phyloP scores from a whole-genome alignment of 805 yeast species.

The Middelhovenomyces tepae region DNA sequence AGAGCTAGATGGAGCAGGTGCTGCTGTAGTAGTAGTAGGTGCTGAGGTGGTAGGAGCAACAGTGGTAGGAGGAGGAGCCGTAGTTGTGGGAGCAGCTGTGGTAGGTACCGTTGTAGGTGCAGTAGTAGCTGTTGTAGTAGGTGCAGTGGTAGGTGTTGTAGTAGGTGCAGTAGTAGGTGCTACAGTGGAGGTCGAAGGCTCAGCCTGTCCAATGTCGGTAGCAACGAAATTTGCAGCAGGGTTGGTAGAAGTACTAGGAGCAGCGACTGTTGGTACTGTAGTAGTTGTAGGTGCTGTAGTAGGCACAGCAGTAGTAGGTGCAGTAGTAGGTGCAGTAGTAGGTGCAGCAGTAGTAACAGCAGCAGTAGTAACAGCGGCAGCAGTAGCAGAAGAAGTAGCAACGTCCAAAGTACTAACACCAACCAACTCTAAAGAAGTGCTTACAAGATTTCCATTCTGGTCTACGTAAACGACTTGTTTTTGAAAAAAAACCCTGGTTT shows the following conservation, averaged over 20 bases:
- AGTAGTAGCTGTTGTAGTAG: not conserved
- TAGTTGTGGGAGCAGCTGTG: not conserved
- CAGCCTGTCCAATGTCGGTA: no score
- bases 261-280: not conserved
- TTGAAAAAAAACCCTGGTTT: constrained; percentile 17
- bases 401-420: not conserved
- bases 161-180: constrained; percentile 1
- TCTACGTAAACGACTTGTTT: constrained; percentile 21
- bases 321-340: constrained; percentile 2
- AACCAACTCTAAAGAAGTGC: constrained; percentile 16
- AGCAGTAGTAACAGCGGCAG: constrained; percentile 1
- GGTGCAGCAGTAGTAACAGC: constrained; percentile 2
- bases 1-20: constrained; percentile 6
- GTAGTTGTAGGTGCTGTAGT: not conserved
- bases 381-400: constrained; percentile 1
- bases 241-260: not conserved
- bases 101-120: not conserved
- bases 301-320: not conserved
- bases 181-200: no score
- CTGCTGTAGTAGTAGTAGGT: constrained; percentile 7
- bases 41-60: not conserved
- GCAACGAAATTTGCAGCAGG: not conserved
- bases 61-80: not conserved
- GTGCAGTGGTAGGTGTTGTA: not conserved
- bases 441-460: constrained; percentile 17